A percentile compares a stretch with the other conserved stretches of the same genome.
Evolutionary conservation across 495 filamentous ascomycete genomes (phyloP).

Genomic region (Penicillium robsamsonii): DNA sequence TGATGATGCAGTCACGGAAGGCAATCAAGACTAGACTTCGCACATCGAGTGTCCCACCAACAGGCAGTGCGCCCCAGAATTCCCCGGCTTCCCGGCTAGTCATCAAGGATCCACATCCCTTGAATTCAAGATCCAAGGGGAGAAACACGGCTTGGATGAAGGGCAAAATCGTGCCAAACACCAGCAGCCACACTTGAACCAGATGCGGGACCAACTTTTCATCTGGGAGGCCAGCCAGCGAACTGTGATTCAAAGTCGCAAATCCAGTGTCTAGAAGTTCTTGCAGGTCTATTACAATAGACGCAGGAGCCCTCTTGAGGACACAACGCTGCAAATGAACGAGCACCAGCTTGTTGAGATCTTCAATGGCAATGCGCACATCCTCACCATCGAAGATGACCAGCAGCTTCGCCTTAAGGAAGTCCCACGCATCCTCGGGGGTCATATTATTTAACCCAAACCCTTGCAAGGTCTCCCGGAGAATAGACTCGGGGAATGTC

Average conservation of each 20-base stretch:
- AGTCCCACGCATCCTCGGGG: conserved; percentile 92
- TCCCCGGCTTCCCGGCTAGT: conserved; percentile 71
- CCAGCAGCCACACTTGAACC: conserved; percentile 89
- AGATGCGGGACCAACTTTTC: conserved; percentile 81
- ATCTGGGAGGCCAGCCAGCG: conserved; percentile 70
- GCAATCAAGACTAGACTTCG: conserved; percentile 83
- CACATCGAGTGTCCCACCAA: conserved; percentile 68
- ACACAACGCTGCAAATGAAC: conserved; percentile 78
- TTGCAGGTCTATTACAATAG: conserved; percentile 74
- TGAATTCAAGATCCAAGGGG: conserved; percentile 91
- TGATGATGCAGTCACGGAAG: conserved; percentile 83
- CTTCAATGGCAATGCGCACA: conserved; percentile 84
- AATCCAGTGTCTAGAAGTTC: conserved; percentile 83
- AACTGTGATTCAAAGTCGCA: conserved; percentile 71
- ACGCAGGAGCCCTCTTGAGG: conserved; percentile 60
- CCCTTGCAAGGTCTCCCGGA: conserved; percentile 50
- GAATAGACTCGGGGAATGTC: conserved; percentile 30
- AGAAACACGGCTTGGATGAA: conserved; percentile 97
- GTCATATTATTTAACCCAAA: conserved; percentile 80
- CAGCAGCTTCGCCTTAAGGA: conserved; percentile 84
- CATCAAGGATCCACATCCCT: conserved; percentile 77
- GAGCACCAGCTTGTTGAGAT: conserved; percentile 85
- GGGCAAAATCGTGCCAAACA: conserved; percentile 84
- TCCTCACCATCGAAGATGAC: conserved; percentile 93
- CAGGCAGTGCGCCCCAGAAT: conserved; percentile 71